Conservation (phyloP, 306 rosid genomes). For the Neltuma alba region DNA sequence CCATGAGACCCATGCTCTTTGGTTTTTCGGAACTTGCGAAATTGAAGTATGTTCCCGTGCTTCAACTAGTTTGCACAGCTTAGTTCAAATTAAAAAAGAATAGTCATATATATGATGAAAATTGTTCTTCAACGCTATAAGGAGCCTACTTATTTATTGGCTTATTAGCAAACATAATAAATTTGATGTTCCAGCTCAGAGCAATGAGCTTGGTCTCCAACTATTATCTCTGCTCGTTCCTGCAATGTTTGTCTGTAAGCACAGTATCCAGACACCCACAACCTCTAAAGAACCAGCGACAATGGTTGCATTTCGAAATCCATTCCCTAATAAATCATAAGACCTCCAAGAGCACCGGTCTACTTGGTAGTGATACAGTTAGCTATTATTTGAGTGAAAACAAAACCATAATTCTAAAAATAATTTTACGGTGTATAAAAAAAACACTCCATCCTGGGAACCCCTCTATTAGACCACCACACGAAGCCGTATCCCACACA, state of each 20-base stretch:
- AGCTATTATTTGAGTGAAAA: too few relatives aligned
- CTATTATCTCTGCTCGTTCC: not conserved
- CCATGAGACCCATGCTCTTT: not conserved
- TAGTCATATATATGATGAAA: not conserved
- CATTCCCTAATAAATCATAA: not conserved
- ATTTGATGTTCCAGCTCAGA: not conserved
- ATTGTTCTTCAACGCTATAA: not conserved
- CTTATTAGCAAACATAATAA: not conserved
- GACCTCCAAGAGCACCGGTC: not conserved
- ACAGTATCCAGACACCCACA: not conserved
- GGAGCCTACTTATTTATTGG: not conserved
- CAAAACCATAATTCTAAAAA: too few relatives aligned
- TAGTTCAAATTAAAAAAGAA: not conserved
- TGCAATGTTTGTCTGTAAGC: not conserved
- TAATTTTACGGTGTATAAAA: too few relatives aligned
- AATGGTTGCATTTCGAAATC: not conserved
- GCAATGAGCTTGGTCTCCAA: not conserved
- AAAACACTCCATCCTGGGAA: too few relatives aligned
- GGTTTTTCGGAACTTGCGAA: not conserved
- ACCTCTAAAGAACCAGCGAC: not conserved
- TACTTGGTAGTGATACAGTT: not conserved
- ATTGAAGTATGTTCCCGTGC: not conserved
- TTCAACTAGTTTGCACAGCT: not conserved
- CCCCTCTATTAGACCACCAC: slow-evolving; percentile 18
- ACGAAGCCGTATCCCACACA: not conserved